These are phyloP conservation scores for Backusella sp. DNA, from an alignment of 192 early-diverging fungal species.

Conservation along the genomic window DNA sequence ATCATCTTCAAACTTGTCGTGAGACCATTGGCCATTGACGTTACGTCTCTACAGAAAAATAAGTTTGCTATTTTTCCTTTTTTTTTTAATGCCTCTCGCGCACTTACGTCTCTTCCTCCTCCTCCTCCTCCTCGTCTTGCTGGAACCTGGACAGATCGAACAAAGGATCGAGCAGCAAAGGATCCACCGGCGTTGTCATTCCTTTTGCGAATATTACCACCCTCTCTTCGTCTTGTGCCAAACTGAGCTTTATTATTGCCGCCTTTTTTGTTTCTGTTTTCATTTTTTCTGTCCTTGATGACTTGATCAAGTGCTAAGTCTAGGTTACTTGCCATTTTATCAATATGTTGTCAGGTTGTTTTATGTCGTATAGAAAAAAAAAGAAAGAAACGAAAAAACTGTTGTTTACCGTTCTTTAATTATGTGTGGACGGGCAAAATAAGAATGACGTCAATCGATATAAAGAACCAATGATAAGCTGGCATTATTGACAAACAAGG, in stretches of 20 bases:
- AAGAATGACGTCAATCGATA: not conserved
- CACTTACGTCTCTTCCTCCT: slow-evolving; percentile 10
- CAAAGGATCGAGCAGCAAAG: slow-evolving; percentile 6
- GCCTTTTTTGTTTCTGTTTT: not conserved
- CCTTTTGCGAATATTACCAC: not conserved
- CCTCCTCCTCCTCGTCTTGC: not conserved
- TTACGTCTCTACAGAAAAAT: not conserved
- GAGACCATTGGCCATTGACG: slow-evolving; percentile 33
- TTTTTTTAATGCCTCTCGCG: not conserved
- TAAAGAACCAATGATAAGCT: not conserved
- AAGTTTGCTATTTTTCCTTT: not conserved
- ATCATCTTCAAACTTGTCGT: slow-evolving; percentile 41
- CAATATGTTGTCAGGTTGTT: not conserved
- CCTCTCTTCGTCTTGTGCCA: not conserved
- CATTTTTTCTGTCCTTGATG: slow-evolving; percentile 18
- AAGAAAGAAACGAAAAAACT: not conserved
- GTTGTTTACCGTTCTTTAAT: not conserved
- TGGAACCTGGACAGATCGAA: slow-evolving; percentile 18
- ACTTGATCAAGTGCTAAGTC: slow-evolving; percentile 26
- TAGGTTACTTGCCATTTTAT: slow-evolving; percentile 16
- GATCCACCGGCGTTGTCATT: not conserved
- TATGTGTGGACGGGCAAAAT: not conserved
- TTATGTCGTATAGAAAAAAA: not conserved
- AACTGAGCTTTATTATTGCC: not conserved
- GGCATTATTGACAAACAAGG: no score